Base-by-base conservation (phyloP, 2,329 filamentous ascomycete species). In the Rhinocladiella similis region DNA sequence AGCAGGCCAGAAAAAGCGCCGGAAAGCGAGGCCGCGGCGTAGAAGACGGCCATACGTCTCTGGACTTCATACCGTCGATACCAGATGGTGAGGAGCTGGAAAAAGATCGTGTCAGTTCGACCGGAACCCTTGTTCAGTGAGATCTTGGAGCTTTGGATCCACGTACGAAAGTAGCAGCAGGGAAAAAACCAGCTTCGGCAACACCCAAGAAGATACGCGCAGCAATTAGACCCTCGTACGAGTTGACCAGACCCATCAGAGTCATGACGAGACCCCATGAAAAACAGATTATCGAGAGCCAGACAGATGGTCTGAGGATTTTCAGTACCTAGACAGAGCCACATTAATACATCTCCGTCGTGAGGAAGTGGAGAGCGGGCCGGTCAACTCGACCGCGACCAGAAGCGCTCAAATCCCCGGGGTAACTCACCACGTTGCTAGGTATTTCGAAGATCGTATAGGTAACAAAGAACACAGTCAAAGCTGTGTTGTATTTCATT, bases 1-100 rank as follows among this genome's bases (percentile, higher is more conserved):
- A 91, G 76, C 46, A 91, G 85, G 6, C 83, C 83, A 20, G 71
- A 71, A 48, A 73, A 64, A 33, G 73, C 72, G 29, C 73, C 72
- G 12, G 73, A 70, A 19, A 73, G 46, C 53, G 72, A 73, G 35
- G 65, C 67, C 0, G 65, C 67, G 12, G 65, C 64, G 58, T 67
- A 70, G 55, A 70, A 67, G 10, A 68, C 51, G 18, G 65, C 60
- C 56, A 68, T 68, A 20, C 67, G 61, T 35, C 59, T 69, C 58
- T 75, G 71, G 19, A 76, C 71, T 45, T 69, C 68, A 19, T 68
- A 63, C 13, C 62, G 63, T 16, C 59, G 63, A 50, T 78, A 78
- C 53, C 67, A 72, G 54, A 59, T 61, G 6, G 56, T 60, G n/a
- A 61, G 38, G 7, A 41, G 38, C 38, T 41, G 13, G n/a, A 16